phyloP scores from a whole-genome alignment of 106 monocot genomes.

The Dendrobium huoshanense region DNA sequence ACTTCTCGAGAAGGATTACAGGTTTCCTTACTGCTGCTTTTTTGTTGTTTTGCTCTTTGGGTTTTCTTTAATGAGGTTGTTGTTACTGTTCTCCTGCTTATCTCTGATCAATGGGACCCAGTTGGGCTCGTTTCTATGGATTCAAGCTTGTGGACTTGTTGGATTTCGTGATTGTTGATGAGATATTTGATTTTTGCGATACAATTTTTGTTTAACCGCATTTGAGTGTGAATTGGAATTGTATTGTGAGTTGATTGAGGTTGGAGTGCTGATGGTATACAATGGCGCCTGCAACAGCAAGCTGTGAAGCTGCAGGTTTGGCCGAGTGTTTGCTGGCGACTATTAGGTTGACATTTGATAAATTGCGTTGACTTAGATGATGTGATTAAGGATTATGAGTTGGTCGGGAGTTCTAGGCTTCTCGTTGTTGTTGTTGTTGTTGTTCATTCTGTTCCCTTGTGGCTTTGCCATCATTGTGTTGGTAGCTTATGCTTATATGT shows the following conservation, averaged over 20 bases:
- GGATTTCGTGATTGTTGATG: not conserved
- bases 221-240: slow-evolving; percentile 5
- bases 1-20: slow-evolving; percentile 20
- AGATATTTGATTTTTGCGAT: not conserved
- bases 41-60: not conserved
- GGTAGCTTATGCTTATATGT: not conserved
- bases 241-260: not conserved
- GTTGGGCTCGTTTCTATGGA: not conserved
- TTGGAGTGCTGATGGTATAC: not conserved
- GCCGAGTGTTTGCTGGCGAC: not conserved
- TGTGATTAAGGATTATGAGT: not conserved
- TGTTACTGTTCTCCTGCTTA: slow-evolving; percentile 6
- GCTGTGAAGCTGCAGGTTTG: not conserved
- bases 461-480: not conserved
- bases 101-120: slow-evolving; percentile 5
- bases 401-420: not conserved
- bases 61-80: slow-evolving; percentile 5
- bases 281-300: not conserved
- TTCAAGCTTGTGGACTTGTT: not conserved
- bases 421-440: not conserved
- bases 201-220: not conserved
- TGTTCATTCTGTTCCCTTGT: not conserved
- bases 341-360: not conserved
- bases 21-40: not conserved
- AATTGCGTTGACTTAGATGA: slow-evolving; percentile 1